Evolutionary conservation across 1,284 basidiomycete genomes (phyloP).

Genomic region (Cutaneotrichosporon cutaneum): DNA sequence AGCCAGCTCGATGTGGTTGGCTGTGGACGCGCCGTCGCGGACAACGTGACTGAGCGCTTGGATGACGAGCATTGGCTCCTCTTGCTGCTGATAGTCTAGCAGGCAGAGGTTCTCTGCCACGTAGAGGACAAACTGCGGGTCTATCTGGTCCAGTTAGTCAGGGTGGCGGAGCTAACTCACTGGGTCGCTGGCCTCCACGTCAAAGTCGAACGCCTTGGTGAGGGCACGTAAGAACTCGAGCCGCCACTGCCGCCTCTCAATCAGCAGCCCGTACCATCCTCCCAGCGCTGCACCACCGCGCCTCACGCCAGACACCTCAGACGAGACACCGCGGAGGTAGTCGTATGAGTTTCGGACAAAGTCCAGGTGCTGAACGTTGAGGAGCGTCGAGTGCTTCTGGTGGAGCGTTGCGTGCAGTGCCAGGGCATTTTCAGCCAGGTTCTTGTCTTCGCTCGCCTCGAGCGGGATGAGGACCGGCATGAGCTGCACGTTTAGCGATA

Average conservation of each 20-base stretch:
- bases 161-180: slow-evolving; percentile 53
- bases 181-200: slow-evolving; percentile 43
- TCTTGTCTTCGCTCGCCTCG: slow-evolving; percentile 71
- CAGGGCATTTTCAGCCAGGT: slow-evolving; percentile 71
- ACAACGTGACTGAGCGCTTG: slow-evolving; percentile 75
- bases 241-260: slow-evolving; percentile 79
- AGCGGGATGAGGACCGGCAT: slow-evolving; percentile 90
- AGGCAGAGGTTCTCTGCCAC: slow-evolving; percentile 90
- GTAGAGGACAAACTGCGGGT: slow-evolving; percentile 79
- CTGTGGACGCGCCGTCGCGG: slow-evolving; percentile 77
- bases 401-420: slow-evolving; percentile 79
- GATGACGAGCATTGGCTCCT: slow-evolving; percentile 84
- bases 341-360: slow-evolving; percentile 76
- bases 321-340: slow-evolving; percentile 68
- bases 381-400: slow-evolving; percentile 81
- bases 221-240: slow-evolving; percentile 85
- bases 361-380: slow-evolving; percentile 79
- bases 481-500: slow-evolving; percentile 59
- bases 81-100: slow-evolving; percentile 90
- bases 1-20: slow-evolving; percentile 52
- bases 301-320: slow-evolving; percentile 44
- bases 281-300: slow-evolving; percentile 65
- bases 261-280: slow-evolving; percentile 84
- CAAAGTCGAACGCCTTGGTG: slow-evolving; percentile 74
- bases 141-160: slow-evolving; percentile 58